Evolutionary conservation across 2,329 filamentous ascomycete genomes (phyloP).

Genomic region (Hymenoscyphus infarciens): DNA sequence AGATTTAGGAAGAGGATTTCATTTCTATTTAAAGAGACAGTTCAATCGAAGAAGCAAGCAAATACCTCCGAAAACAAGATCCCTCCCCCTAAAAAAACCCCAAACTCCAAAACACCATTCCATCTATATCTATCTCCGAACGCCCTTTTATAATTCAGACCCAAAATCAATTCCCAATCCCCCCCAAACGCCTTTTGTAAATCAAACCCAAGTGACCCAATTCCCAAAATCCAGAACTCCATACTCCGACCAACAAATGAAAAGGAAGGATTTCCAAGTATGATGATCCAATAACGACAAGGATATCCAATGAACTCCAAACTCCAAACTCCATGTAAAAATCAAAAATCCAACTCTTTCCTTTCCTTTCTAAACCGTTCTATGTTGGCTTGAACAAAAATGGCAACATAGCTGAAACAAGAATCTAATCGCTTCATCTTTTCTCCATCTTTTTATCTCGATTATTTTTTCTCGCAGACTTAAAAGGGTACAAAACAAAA

Average conservation of each 20-base stretch:
- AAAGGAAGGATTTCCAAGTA: background rate
- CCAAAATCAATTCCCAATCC: background rate
- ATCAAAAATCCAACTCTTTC: background rate
- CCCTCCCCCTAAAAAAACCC: background rate
- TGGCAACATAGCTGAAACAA: background rate
- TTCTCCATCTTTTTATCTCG: background rate
- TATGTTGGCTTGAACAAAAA: background rate
- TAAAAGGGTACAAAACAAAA: background rate
- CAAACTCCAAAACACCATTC: constrained; percentile 1
- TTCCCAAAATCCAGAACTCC: background rate
- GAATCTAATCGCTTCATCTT: background rate
- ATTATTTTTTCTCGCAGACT: background rate
- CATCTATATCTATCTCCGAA: background rate
- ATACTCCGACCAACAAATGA: background rate
- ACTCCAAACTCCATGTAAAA: background rate
- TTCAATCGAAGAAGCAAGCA: background rate
- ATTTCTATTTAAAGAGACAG: background rate
- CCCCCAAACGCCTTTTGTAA: background rate
- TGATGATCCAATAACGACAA: background rate
- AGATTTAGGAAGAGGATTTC: background rate
- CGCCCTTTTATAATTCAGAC: background rate
- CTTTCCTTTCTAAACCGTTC: background rate
- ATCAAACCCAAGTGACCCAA: background rate
- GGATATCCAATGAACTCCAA: background rate
- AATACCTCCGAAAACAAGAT: background rate